Evolutionary conservation across 495 filamentous ascomycete genomes (phyloP), one percentile per base, ranked within the genome.

Genomic region (Amniculicola lignicola): DNA sequence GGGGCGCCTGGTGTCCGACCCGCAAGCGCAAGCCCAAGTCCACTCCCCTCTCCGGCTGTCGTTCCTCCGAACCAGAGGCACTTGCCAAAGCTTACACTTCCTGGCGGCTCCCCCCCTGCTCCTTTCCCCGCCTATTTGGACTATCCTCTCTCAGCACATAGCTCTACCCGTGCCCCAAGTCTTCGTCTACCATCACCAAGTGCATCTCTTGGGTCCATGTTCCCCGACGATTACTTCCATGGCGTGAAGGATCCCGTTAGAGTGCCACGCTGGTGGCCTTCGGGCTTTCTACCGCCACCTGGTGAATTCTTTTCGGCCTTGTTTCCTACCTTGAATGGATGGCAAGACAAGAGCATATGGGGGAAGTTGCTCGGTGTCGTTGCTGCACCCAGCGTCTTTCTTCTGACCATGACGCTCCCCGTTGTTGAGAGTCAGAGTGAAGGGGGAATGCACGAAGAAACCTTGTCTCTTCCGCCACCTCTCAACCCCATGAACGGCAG

Each of bases 321-420:
- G 2, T 99, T 97, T 61, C 94, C 94, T 9, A 96, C 93, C 0
- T 72, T 99, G 35, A 82, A 82, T 54, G 78, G 74, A 14, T 99
- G 90, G 87, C 73, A 70, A 42, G 79, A 84, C 2, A 97, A 96
- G 67, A 78, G 68, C 9, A 70, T 85, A 16, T 87, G 82, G 81
- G 90, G 88, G 55, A 90, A 87, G 55, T 60, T 86, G 14, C 66
- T 96, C 14, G 88, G 89, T 21, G 54, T 95, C 11, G 74, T 93
- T 48, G 88, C 90, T 4, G 85, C 88, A 2, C 90, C 93, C 3
- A 95, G 86, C 62, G 87, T 97, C 24, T 90, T 99, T 47, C 74
- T 96, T 4, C 77, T 99, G 10, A 90, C 90, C 0, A 83, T 93
- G 28, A 97, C 94, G 0, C 67, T 99, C n/a, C 94, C 94, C 2